Conservation (phyloP, 2,329 filamentous ascomycete species). For the Pseudofabraea citricarpa region DNA sequence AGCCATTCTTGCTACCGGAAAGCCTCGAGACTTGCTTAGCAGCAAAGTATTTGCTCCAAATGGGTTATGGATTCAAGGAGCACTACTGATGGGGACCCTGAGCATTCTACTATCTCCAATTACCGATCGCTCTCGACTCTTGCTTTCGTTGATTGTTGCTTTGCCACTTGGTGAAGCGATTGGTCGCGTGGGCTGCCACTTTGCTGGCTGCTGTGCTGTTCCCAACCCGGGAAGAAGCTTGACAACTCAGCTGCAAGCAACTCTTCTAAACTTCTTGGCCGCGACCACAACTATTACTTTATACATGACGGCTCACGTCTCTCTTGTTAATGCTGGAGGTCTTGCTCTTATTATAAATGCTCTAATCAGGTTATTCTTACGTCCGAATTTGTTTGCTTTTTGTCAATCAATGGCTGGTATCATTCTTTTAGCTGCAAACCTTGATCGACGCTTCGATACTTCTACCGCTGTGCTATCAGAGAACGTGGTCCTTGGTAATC, state of each 20-base stretch:
- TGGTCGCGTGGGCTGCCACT: background rate
- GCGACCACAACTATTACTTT: background rate
- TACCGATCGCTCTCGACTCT: background rate
- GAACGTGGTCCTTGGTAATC: no score
- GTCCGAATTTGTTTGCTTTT: background rate
- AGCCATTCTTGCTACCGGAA: background rate
- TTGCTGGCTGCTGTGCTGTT: background rate
- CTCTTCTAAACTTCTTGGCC: background rate
- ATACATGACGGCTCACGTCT: background rate
- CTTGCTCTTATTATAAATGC: background rate
- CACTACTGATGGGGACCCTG: background rate
- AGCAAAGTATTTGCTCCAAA: background rate
- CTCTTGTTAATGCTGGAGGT: background rate
- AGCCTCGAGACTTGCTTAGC: background rate
- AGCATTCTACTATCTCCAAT: background rate
- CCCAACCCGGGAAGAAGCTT: background rate
- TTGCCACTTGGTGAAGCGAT: background rate
- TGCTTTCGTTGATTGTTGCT: background rate
- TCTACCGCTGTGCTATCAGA: no score
- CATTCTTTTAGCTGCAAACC: no score
- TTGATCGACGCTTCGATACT: no score
- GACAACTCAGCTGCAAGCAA: background rate
- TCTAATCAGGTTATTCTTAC: background rate
- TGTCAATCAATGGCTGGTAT: no score
- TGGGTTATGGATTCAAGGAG: background rate